Percentiles rank a stretch among this genome's conserved stretches.
Conservation (phyloP, 805 yeast genomes). For the Barnettozyma vustinii region DNA sequence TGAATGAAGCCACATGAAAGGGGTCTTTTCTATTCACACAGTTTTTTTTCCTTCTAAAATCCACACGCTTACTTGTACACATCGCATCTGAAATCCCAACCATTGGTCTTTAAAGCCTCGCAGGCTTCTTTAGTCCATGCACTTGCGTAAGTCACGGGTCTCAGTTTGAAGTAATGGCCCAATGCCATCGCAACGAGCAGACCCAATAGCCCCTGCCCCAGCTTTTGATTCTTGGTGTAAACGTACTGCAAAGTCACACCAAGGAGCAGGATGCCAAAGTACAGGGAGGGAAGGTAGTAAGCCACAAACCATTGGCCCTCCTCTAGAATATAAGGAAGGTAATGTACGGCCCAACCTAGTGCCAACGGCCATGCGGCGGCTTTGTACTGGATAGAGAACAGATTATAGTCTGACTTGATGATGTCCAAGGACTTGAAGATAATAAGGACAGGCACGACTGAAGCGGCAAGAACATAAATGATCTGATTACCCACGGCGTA, state of each 20-base stretch:
- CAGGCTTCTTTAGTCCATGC: constrained; percentile 42
- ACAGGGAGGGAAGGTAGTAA: constrained; percentile 46
- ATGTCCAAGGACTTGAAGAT: constrained; percentile 21
- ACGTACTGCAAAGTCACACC: constrained; percentile 42
- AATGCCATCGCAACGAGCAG: constrained; percentile 15
- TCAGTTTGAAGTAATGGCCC: constrained; percentile 23
- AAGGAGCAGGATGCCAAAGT: constrained; percentile 40
- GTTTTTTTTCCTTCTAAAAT: background rate
- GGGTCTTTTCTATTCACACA: background rate
- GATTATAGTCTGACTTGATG: constrained; percentile 20
- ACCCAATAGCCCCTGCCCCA: constrained; percentile 27
- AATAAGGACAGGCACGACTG: constrained; percentile 27
- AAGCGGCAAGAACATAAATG: constrained; percentile 44
- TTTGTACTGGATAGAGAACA: constrained; percentile 12
- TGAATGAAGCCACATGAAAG: background rate
- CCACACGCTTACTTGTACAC: constrained; percentile 13
- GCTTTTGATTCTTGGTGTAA: constrained; percentile 22
- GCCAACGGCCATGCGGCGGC: constrained; percentile 24
- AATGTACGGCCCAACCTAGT: constrained; percentile 55
- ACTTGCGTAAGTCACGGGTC: constrained; percentile 45
- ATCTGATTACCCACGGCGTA: constrained; percentile 63
- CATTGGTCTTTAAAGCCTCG: constrained; percentile 27
- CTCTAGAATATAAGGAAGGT: constrained; percentile 44
- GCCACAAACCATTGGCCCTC: constrained; percentile 34
- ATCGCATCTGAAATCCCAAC: constrained; percentile 43